Evolutionary conservation across 225 moss, liverwort and hornwort genomes (phyloP).

Genomic region (Marchantia paleacea): DNA sequence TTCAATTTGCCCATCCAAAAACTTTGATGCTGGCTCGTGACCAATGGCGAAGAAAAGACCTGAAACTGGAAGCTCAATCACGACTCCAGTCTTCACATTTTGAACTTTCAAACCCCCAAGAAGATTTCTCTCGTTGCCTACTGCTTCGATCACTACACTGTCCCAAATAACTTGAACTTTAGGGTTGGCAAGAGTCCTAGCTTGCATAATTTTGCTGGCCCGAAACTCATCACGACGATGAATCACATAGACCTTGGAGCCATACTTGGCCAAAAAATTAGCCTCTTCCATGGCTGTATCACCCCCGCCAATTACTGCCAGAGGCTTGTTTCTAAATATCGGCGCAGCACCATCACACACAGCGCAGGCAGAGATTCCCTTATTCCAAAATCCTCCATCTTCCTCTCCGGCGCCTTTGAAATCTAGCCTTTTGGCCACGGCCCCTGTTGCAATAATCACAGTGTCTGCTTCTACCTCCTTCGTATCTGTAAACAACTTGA

Average conservation of each 20-base stretch:
- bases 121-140: constrained; percentile 56
- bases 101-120: constrained; percentile 65
- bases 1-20: constrained; percentile 67
- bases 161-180: constrained; percentile 87
- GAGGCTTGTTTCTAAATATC: constrained; percentile 76
- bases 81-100: constrained; percentile 54
- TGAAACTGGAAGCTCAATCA: constrained; percentile 44
- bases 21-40: constrained; percentile 90
- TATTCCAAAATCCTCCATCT: constrained; percentile 74
- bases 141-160: constrained; percentile 70
- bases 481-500: constrained; percentile 57
- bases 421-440: constrained; percentile 74
- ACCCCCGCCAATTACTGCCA: constrained; percentile 93
- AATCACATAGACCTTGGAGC: constrained; percentile 75
- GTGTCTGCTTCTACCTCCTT: constrained; percentile 78
- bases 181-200: constrained; percentile 62
- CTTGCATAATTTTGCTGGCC: constrained; percentile 98
- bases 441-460: constrained; percentile 85
- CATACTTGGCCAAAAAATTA: constrained; percentile 87
- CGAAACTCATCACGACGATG: constrained; percentile 79
- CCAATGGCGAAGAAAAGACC: constrained; percentile 96
- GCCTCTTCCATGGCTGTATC: constrained; percentile 99
- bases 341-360: constrained; percentile 98
- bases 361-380: constrained; percentile 89
- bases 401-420: constrained; percentile 82